Percentiles rank a stretch among this genome's conserved stretches.
phyloP scores from a whole-genome alignment of 129 eudicot genomes.

The Glebionis coronaria region DNA sequence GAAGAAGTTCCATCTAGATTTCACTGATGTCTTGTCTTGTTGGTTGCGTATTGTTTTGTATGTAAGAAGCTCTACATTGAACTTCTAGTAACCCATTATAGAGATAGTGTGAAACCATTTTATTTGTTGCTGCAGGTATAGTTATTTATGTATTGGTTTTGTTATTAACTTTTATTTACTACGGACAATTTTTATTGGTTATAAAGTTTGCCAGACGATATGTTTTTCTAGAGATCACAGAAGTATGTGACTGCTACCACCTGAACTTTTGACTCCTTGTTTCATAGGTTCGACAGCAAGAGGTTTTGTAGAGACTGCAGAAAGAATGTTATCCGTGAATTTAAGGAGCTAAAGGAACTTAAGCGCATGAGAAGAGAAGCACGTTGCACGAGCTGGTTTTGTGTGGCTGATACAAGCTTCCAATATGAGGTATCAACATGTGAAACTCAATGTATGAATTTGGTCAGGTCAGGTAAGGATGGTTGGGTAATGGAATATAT shows the following conservation, averaged over 20 bases:
- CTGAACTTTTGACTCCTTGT: slow-evolving; percentile 17
- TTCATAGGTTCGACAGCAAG: slow-evolving; percentile 88
- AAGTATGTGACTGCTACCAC: slow-evolving; percentile 8
- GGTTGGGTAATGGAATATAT: no score
- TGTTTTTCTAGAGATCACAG: slow-evolving; percentile 8
- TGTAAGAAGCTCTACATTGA: slow-evolving; percentile 6
- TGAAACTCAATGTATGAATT: not conserved
- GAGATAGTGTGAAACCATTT: not conserved
- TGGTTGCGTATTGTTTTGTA: not conserved
- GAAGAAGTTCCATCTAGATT: no score
- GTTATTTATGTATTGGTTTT: not conserved
- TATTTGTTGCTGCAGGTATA: not conserved
- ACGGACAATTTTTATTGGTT: not conserved
- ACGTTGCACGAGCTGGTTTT: slow-evolving; percentile 88
- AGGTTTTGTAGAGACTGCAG: slow-evolving; percentile 95
- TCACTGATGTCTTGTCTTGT: not conserved
- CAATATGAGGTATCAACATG: slow-evolving; percentile 71
- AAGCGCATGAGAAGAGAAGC: slow-evolving; percentile 77
- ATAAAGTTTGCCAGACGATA: not conserved
- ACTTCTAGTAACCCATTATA: not conserved
- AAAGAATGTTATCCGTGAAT: slow-evolving; percentile 95
- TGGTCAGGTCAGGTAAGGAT: no score
- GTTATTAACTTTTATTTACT: slow-evolving; percentile 4
- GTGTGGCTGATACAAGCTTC: slow-evolving; percentile 87
- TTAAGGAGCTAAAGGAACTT: slow-evolving; percentile 89